These are phyloP conservation scores for Cercospora zeina DNA, from an alignment of 2,329 filamentous ascomycete genomes.

Conservation along the genomic window DNA sequence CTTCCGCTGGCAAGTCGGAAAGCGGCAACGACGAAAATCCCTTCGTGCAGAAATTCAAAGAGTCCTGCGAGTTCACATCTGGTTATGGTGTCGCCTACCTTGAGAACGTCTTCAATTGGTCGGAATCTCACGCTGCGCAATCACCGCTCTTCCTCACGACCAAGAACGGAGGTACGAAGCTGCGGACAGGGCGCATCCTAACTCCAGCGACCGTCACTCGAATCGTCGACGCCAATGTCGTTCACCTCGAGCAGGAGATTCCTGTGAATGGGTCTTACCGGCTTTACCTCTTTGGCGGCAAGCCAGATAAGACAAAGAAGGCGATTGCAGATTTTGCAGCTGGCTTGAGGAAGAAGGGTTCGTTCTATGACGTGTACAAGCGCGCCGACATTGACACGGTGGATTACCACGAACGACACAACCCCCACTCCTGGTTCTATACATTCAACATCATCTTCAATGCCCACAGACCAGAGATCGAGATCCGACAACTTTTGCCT, in stretches of 20 bases:
- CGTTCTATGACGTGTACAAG: constrained; percentile 70
- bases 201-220: constrained; percentile 79
- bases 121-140: constrained; percentile 67
- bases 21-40: constrained; percentile 62
- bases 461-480: constrained; percentile 64
- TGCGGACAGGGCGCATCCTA: constrained; percentile 73
- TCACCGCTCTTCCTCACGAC: constrained; percentile 68
- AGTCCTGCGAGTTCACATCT: constrained; percentile 85
- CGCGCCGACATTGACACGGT: constrained; percentile 63
- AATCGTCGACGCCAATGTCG: constrained; percentile 83
- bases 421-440: constrained; percentile 81
- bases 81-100: constrained; percentile 88
- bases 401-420: constrained; percentile 76
- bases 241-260: constrained; percentile 86
- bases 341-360: constrained; percentile 63
- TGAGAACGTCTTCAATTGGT: constrained; percentile 83
- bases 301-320: constrained; percentile 57
- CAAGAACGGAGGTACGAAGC: constrained; percentile 55
- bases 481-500: constrained; percentile 71
- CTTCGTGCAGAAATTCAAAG: constrained; percentile 88
- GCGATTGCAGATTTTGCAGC: constrained; percentile 71
- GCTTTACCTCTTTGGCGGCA: constrained; percentile 81
- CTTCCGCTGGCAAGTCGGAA: constrained; percentile 61
- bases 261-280: constrained; percentile 86
- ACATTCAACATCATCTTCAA: constrained; percentile 77